phyloP scores from a whole-genome alignment of 176 grass and related monocot species.

The Juncus effusus region DNA sequence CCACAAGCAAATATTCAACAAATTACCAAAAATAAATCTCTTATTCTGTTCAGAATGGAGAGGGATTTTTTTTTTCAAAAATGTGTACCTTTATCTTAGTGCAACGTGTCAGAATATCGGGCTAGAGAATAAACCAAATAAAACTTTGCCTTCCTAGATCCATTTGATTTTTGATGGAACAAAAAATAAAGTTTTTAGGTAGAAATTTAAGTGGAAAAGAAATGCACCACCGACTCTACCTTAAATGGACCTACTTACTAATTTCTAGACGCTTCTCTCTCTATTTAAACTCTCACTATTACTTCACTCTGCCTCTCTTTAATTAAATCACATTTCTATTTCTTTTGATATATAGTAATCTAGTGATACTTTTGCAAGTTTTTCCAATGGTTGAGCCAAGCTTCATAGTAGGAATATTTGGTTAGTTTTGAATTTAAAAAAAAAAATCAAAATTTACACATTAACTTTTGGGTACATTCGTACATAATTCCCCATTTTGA shows the following conservation, averaged over 20 bases:
- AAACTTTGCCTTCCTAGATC: conserved; percentile 7
- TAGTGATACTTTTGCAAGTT: conserved; percentile 3
- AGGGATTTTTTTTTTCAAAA: background rate
- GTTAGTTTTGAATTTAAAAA: conserved; percentile 27
- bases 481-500: conserved; percentile 32
- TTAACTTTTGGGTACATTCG: background rate
- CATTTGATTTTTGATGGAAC: background rate
- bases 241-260: conserved; percentile 19
- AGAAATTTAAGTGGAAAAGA: conserved; percentile 22
- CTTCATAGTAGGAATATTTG: conserved; percentile 61
- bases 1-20: too few relatives aligned
- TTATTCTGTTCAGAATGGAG: conserved; percentile 3
- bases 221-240: conserved; percentile 15
- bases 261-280: conserved; percentile 9
- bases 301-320: conserved; percentile 8
- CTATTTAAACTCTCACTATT: conserved; percentile 2
- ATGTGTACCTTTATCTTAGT: background rate
- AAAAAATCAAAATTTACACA: background rate
- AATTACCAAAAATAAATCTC: too few relatives aligned
- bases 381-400: conserved; percentile 46
- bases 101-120: conserved; percentile 15
- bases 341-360: background rate
- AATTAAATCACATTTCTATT: conserved; percentile 17
- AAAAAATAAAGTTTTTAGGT: conserved; percentile 13
- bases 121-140: background rate